Evolutionary conservation across 192 early-diverging fungal genomes (phyloP).

Genomic region (Entomortierella lignicola): DNA sequence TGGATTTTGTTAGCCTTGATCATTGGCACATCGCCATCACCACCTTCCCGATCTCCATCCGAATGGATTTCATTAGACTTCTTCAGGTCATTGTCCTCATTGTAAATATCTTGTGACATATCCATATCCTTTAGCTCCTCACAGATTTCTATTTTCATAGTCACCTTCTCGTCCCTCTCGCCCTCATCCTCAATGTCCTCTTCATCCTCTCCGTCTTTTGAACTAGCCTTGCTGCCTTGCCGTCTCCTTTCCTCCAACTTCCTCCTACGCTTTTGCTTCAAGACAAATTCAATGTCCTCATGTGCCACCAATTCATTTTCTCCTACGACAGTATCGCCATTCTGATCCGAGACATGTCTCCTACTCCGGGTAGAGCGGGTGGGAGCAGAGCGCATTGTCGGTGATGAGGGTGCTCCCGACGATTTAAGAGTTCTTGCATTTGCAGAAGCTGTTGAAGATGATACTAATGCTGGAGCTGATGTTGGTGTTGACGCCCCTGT

Average conservation of each 20-base stretch:
- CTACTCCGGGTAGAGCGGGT: constrained; percentile 32
- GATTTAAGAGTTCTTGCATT: neutral
- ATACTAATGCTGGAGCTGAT: neutral
- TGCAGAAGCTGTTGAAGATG: neutral
- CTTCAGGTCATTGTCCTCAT: neutral
- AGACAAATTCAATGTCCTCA: constrained; percentile 27
- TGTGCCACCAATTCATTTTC: constrained; percentile 17
- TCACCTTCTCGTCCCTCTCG: neutral
- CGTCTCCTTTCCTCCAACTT: constrained; percentile 26
- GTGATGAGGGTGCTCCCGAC: neutral
- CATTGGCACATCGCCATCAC: constrained; percentile 12
- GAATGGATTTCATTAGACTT: neutral
- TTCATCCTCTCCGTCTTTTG: constrained; percentile 18
- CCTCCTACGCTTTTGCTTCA: constrained; percentile 28
- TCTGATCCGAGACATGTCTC: constrained; percentile 10
- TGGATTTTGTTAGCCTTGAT: neutral
- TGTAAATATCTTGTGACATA: neutral
- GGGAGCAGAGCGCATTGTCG: neutral
- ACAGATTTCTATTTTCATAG: neutral
- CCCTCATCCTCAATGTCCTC: constrained; percentile 17
- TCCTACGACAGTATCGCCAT: neutral
- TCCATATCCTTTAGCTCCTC: neutral
- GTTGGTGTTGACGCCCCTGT: neutral
- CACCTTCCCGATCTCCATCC: neutral
- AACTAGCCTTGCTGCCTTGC: constrained; percentile 22